These are phyloP conservation scores for Canariomyces notabilis DNA, from an alignment of 2,329 filamentous ascomycete genomes.

Conservation along the genomic window DNA sequence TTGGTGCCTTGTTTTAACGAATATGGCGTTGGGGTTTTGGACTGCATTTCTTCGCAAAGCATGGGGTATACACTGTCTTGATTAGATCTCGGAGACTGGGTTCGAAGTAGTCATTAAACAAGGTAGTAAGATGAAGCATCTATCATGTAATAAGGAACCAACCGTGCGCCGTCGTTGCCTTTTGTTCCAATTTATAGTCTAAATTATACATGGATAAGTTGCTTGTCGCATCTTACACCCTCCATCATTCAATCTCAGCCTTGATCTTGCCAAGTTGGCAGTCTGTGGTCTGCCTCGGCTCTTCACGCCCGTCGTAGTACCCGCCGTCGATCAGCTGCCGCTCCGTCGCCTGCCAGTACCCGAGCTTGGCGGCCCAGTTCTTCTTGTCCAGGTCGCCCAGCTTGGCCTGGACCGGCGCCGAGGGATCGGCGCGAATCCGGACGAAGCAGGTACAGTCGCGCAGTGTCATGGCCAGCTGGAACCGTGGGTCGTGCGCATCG, in stretches of 20 bases:
- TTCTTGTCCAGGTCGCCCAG: slow-evolving; percentile 77
- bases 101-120: no score
- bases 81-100: no score
- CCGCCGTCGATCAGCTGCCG: slow-evolving; percentile 57
- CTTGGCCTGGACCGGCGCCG: slow-evolving; percentile 46
- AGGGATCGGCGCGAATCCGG: slow-evolving; percentile 42
- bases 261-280: slow-evolving; percentile 23
- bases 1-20: not conserved
- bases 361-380: slow-evolving; percentile 58
- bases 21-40: slow-evolving; percentile 1
- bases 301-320: slow-evolving; percentile 51
- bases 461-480: slow-evolving; percentile 71
- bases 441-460: slow-evolving; percentile 74
- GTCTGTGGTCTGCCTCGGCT: slow-evolving; percentile 20
- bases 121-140: no score
- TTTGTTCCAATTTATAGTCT: not conserved
- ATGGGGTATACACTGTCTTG: no score
- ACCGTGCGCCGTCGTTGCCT: no score
- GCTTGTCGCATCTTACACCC: not conserved
- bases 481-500: slow-evolving; percentile 38
- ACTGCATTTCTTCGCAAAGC: no score
- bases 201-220: not conserved
- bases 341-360: slow-evolving; percentile 65
- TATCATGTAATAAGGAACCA: no score
- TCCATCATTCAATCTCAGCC: not conserved